Evolutionary conservation across 2,329 filamentous ascomycete species (phyloP), one percentile per base, ranked within the genome.

Genomic region (Neurospora crassa): DNA sequence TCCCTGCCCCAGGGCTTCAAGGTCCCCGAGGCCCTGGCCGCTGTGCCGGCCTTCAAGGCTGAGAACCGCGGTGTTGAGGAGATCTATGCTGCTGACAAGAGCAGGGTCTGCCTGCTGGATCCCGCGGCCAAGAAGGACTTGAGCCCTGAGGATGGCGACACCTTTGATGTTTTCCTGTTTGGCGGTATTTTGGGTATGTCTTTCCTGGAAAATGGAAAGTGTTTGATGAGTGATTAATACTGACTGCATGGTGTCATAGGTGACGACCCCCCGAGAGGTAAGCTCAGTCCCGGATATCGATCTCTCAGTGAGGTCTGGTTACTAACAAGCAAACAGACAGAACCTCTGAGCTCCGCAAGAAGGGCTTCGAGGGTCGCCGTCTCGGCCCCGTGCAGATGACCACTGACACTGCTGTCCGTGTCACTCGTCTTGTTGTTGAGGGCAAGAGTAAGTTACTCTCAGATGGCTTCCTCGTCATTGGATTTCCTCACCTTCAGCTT

Each of bases 371-470:
- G 71, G 94, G 95, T 71, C 90, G 96, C 70, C 88, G 96, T 71
- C 85, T 99, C 40, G 96, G 96, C 0, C 93, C 95, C 8, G 91
- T 94, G 76, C 96, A 99, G 82, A 97, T 99, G 95, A 98, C 96
- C 3, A 99, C 96, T 5, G 96, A 99, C 80, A 99, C 96, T 24
- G 96, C 96, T 5, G 96, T 97, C 69, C 88, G 96, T 75, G 95
- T 97, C 67, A 98, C 96, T 41, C 89, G 96, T 75, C 91, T 96
- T 76, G 92, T 98, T 6, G 90, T 94, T 12, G 92, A 97, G 78
- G 89, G 94, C 75, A 91, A 91, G 83, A 87, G 94, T 96, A 81
- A 74, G 87, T 79, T 4, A 20, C 40, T 34, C 20, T 40, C 34
- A 40, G 6, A 20, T 1, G 4, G n/a, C 14, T 20, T 4, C n/a